A percentile compares a stretch with the other conserved stretches of the same genome.
Conservation (phyloP, 2,329 filamentous ascomycete genomes). For the Thielaviopsis ethacetica region DNA sequence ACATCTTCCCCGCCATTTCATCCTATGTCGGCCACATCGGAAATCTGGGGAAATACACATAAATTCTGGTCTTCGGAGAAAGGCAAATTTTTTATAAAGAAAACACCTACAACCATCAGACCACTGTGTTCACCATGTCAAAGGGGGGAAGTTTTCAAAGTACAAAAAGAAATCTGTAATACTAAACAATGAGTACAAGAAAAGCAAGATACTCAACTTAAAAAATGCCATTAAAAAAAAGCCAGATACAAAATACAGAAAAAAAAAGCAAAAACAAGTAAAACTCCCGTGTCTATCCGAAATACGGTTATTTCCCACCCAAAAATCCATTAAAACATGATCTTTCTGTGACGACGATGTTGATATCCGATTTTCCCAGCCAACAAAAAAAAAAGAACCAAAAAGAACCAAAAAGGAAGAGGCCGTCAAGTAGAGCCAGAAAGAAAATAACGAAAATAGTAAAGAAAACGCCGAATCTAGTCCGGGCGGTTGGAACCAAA, state of each 20-base stretch:
- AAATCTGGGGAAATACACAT: too few species aligned
- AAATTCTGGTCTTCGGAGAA: too few species aligned
- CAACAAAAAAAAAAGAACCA: neutral
- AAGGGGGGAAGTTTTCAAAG: too few species aligned
- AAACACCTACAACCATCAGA: too few species aligned
- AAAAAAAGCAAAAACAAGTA: neutral
- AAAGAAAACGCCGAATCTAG: neutral
- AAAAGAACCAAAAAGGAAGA: neutral
- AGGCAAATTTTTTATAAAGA: too few species aligned
- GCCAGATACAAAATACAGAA: neutral
- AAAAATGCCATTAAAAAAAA: neutral
- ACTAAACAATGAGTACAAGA: neutral
- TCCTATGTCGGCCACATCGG: too few species aligned
- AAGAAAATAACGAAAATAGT: neutral
- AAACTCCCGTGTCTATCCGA: neutral
- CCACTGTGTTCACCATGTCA: too few species aligned
- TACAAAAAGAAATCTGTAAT: too few species aligned
- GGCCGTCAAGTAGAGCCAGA: neutral
- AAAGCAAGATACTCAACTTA: neutral
- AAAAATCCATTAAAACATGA: neutral
- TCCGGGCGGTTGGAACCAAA: neutral
- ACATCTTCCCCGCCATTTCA: too few species aligned
- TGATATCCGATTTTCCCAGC: neutral
- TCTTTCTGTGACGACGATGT: constrained; percentile 1
- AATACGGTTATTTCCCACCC: neutral